A percentile compares a stretch with the other conserved stretches of the same genome.
Evolutionary conservation across 2,329 filamentous ascomycete species (phyloP).

Genomic region (Phialemoniopsis sp.): DNA sequence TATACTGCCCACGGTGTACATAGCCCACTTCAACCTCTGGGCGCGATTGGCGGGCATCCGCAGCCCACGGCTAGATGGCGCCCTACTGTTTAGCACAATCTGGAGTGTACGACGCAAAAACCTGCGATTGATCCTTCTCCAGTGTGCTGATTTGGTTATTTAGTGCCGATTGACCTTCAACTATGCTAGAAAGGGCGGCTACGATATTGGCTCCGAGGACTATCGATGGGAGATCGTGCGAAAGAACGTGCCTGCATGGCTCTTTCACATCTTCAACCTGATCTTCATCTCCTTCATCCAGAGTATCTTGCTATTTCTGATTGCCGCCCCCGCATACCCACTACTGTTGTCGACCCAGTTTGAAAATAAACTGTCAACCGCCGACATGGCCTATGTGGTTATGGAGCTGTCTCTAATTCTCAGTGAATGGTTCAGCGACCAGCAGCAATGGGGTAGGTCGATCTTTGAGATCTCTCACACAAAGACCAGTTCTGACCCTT

Average conservation of each 20-base stretch:
- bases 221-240: conserved; percentile 86
- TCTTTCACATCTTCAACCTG: conserved; percentile 83
- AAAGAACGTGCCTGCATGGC: conserved; percentile 52
- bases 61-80: conserved; percentile 66
- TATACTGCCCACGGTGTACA: conserved; percentile 81
- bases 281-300: conserved; percentile 86
- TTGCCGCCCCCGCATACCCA: conserved; percentile 75
- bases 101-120: conserved; percentile 91
- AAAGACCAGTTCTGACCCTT: conserved; percentile 5
- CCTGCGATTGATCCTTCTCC: too few species aligned
- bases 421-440: conserved; percentile 78
- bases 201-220: conserved; percentile 84
- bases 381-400: conserved; percentile 44
- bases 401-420: conserved; percentile 46
- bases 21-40: conserved; percentile 81
- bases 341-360: conserved; percentile 70
- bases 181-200: conserved; percentile 94
- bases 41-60: conserved; percentile 70
- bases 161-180: conserved; percentile 85
- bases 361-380: conserved; percentile 39
- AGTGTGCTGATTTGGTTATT: neutral
- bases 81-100: conserved; percentile 63
- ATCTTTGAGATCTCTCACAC: neutral
- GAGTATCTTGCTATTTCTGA: conserved; percentile 72
- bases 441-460: conserved; percentile 79